Percentiles rank a stretch among this genome's conserved stretches.
These are phyloP conservation scores for Vanderwaltozyma tropicalis DNA, from an alignment of 805 yeast species.

Conservation along the genomic window DNA sequence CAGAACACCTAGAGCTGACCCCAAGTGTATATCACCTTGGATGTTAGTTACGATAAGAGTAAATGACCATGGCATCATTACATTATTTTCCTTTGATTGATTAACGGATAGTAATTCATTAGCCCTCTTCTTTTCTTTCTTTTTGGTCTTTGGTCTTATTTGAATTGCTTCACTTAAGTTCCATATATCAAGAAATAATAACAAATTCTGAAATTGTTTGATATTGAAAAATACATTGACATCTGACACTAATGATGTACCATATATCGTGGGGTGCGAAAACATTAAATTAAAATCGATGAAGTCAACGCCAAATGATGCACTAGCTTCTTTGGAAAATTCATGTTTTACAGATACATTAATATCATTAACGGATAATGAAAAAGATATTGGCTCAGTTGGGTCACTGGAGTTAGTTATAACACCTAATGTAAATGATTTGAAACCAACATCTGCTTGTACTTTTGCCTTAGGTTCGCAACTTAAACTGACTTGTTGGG, in stretches of 20 bases:
- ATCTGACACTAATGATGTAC: conserved; percentile 44
- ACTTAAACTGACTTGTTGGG: conserved; percentile 67
- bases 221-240: conserved; percentile 58
- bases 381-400: conserved; percentile 33
- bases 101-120: conserved; percentile 2
- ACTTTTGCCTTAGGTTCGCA: conserved; percentile 94
- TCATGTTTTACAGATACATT: conserved; percentile 76
- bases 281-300: conserved; percentile 41
- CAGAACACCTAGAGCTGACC: conserved; percentile 69
- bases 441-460: conserved; percentile 70
- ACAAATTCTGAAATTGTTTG: conserved; percentile 79
- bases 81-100: conserved; percentile 30
- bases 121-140: neutral
- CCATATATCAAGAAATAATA: conserved; percentile 79
- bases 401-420: conserved; percentile 38
- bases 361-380: conserved; percentile 43
- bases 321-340: conserved; percentile 83
- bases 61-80: conserved; percentile 64
- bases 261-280: conserved; percentile 35
- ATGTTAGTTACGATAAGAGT: conserved; percentile 46
- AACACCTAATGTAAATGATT: conserved; percentile 51
- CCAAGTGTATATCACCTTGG: conserved; percentile 58
- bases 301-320: conserved; percentile 43
- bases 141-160: conserved; percentile 6
- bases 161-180: conserved; percentile 35